Percentiles rank a stretch among this genome's conserved stretches.
phyloP scores from a whole-genome alignment of 2,329 filamentous ascomycete genomes.

The Lasiodiplodia theobromae region DNA sequence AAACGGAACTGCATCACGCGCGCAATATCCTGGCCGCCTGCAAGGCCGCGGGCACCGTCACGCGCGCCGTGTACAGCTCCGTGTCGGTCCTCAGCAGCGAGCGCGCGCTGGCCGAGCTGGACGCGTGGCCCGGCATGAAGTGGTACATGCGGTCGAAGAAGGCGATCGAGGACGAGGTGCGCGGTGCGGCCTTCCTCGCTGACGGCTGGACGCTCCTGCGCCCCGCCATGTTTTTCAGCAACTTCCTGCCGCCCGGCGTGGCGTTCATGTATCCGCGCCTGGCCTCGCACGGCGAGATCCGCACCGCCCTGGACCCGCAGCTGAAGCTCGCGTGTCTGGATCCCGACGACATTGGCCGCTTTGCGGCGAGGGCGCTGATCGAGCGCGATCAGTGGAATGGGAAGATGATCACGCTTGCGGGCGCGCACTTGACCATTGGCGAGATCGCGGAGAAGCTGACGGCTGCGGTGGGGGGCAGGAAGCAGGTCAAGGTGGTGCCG shows the following conservation, averaged over 20 bases:
- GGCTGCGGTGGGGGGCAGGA: not conserved
- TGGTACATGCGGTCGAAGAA: conserved; percentile 11
- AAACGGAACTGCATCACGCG: conserved; percentile 2
- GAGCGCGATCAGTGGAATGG: not conserved
- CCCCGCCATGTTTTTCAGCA: conserved; percentile 4
- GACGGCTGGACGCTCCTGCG: conserved; percentile 11
- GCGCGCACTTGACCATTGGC: not conserved
- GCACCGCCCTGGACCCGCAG: conserved; percentile 9
- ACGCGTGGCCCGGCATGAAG: not conserved
- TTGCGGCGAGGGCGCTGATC: not conserved
- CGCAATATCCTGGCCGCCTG: conserved; percentile 10
- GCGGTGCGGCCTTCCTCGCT: not conserved
- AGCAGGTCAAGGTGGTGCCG: not conserved
- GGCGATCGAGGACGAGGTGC: conserved; percentile 10
- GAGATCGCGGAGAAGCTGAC: conserved; percentile 1
- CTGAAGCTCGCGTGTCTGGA: not conserved
- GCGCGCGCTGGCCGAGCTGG: not conserved
- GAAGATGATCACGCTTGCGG: not conserved
- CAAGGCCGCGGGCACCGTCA: not conserved
- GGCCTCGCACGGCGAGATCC: not conserved
- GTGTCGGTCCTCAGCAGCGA: conserved; percentile 1
- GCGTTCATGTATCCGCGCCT: not conserved
- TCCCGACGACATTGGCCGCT: conserved; percentile 11
- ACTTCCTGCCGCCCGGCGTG: not conserved
- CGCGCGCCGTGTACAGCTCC: conserved; percentile 14